phyloP scores from a whole-genome alignment of 306 rosid genomes.

The Alnus glutinosa region DNA sequence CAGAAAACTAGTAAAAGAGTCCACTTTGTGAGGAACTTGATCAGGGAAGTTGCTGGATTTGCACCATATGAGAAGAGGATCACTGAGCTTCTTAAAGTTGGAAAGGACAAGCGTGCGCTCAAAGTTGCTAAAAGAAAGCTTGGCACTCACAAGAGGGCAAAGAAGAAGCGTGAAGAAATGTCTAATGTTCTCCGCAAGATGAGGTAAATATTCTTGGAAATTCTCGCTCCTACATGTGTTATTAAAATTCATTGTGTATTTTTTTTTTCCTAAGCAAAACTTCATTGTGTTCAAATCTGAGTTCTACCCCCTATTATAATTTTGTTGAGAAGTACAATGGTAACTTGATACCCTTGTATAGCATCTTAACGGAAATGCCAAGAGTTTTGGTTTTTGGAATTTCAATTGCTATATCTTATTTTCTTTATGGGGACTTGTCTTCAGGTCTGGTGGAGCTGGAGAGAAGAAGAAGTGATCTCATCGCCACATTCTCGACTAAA shows the following conservation, averaged over 20 bases:
- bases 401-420: background rate
- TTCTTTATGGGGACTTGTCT: slow-evolving; percentile 10
- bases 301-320: background rate
- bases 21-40: slow-evolving; percentile 73
- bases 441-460: slow-evolving; percentile 84
- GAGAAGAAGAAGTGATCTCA: slow-evolving; percentile 72
- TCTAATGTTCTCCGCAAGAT: slow-evolving; percentile 81
- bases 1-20: slow-evolving; percentile 87
- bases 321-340: background rate
- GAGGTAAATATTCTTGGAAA: slow-evolving; percentile 46
- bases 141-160: slow-evolving; percentile 89
- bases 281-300: too few species aligned
- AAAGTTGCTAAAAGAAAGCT: slow-evolving; percentile 86
- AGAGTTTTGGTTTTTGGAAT: background rate
- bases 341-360: background rate
- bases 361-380: background rate
- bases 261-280: too few species aligned
- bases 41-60: slow-evolving; percentile 86
- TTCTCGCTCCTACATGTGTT: background rate
- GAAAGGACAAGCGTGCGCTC: slow-evolving; percentile 87
- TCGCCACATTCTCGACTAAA: slow-evolving; percentile 5
- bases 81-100: slow-evolving; percentile 94
- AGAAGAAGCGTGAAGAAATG: slow-evolving; percentile 96
- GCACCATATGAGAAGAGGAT: slow-evolving; percentile 92
- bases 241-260: too few species aligned